Conservation (phyloP, 106 monocot genomes). For the Amphibolis antarctica region DNA sequence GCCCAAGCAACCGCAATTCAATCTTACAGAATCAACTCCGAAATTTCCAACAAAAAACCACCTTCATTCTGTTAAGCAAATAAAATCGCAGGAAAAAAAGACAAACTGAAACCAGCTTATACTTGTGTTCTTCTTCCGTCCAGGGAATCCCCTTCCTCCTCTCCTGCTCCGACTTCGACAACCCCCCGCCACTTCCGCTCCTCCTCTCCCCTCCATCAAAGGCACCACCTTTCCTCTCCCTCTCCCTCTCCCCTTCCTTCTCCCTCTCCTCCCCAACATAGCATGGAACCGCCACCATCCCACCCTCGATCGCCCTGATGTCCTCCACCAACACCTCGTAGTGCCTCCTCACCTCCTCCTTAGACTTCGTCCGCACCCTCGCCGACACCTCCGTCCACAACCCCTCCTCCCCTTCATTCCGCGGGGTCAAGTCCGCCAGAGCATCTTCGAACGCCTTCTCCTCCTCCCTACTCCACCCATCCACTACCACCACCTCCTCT, state of each 20-base stretch:
- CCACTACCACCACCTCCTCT: not conserved
- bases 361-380: slow-evolving; percentile 35
- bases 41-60: not conserved
- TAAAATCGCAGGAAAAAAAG: not conserved
- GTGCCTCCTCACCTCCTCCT: slow-evolving; percentile 52
- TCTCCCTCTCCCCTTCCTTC: slow-evolving; percentile 11
- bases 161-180: slow-evolving; percentile 74
- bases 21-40: not conserved
- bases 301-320: slow-evolving; percentile 62
- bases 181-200: not conserved
- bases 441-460: slow-evolving; percentile 71
- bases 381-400: slow-evolving; percentile 38
- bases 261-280: slow-evolving; percentile 45
- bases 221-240: not conserved
- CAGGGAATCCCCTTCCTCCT: slow-evolving; percentile 78
- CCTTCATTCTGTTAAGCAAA: not conserved
- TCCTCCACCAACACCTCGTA: slow-evolving; percentile 67
- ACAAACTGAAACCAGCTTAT: not conserved
- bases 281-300: slow-evolving; percentile 41
- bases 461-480: slow-evolving; percentile 52
- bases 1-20: too few species aligned
- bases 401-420: slow-evolving; percentile 21
- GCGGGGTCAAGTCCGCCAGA: slow-evolving; percentile 1
- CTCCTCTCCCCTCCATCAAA: slow-evolving; percentile 20
- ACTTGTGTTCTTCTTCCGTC: slow-evolving; percentile 97